Evolutionary conservation across 305 asterid species (phyloP).

Genomic region (Fraxinus paxiana): DNA sequence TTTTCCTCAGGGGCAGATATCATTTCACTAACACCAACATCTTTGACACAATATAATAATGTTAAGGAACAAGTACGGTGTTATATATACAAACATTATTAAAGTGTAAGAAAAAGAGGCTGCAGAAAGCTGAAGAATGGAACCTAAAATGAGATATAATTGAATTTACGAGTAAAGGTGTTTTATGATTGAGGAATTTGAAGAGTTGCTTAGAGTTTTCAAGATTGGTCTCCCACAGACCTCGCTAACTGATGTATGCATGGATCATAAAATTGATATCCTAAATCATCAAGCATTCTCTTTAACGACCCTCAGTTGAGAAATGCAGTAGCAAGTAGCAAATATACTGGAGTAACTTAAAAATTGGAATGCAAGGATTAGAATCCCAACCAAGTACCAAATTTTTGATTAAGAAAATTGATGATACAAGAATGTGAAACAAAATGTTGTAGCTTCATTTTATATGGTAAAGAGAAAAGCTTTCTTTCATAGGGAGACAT

Average conservation of each 20-base stretch:
- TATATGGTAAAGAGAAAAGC: background rate
- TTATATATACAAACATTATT: background rate
- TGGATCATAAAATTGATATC: background rate
- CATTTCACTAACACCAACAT: background rate
- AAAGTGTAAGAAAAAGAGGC: background rate
- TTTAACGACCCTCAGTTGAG: background rate
- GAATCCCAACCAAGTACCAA: background rate
- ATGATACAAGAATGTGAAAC: background rate
- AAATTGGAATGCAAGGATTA: background rate
- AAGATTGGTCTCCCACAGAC: background rate
- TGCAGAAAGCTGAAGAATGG: background rate
- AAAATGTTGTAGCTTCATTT: background rate
- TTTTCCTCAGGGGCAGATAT: background rate
- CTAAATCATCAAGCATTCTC: background rate
- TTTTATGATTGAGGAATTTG: background rate
- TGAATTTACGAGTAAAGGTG: background rate
- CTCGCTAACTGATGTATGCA: background rate
- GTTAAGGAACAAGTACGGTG: background rate
- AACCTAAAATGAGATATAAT: background rate
- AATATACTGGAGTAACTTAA: background rate
- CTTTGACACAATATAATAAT: background rate
- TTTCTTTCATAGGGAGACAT: background rate
- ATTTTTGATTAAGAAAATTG: background rate
- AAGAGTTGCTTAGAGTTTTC: background rate
- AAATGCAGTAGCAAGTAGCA: background rate